Evolutionary conservation across 163 green algal genomes (phyloP).

Genomic region (Scenedesmus sp.): DNA sequence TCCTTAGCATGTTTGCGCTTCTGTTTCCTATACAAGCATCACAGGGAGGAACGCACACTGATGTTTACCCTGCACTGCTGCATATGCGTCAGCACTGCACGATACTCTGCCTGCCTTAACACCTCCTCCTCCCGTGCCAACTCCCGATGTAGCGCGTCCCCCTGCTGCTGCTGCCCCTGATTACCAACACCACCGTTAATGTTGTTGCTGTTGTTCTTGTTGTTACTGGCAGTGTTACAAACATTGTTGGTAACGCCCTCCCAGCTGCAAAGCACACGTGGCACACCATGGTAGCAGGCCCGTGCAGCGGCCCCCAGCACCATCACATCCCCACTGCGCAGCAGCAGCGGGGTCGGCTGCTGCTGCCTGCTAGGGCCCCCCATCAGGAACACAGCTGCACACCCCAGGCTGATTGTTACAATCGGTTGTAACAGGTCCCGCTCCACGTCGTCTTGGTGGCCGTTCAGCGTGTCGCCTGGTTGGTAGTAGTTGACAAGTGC

Average conservation of each 20-base stretch:
- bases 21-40: neutral
- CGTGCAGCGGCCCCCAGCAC: slow-evolving; percentile 83
- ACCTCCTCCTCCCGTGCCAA: neutral
- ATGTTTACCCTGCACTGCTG: slow-evolving; percentile 75
- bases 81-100: slow-evolving; percentile 58
- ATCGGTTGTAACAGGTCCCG: slow-evolving; percentile 84
- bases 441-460: slow-evolving; percentile 94
- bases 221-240: neutral
- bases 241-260: neutral
- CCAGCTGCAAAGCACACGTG: slow-evolving; percentile 64
- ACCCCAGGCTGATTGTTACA: slow-evolving; percentile 88
- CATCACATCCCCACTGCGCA: slow-evolving; percentile 89
- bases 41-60: slow-evolving; percentile 60
- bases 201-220: neutral
- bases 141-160: neutral
- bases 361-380: slow-evolving; percentile 77
- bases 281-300: slow-evolving; percentile 88
- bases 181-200: neutral
- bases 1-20: no score
- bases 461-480: slow-evolving; percentile 85
- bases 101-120: slow-evolving; percentile 1
- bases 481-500: slow-evolving; percentile 94
- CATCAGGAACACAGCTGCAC: slow-evolving; percentile 90
- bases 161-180: neutral
- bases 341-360: slow-evolving; percentile 78